Percentiles rank a stretch among this genome's conserved stretches.
phyloP scores from a whole-genome alignment of 495 filamentous ascomycete species.

The Penicillium cataractarum region DNA sequence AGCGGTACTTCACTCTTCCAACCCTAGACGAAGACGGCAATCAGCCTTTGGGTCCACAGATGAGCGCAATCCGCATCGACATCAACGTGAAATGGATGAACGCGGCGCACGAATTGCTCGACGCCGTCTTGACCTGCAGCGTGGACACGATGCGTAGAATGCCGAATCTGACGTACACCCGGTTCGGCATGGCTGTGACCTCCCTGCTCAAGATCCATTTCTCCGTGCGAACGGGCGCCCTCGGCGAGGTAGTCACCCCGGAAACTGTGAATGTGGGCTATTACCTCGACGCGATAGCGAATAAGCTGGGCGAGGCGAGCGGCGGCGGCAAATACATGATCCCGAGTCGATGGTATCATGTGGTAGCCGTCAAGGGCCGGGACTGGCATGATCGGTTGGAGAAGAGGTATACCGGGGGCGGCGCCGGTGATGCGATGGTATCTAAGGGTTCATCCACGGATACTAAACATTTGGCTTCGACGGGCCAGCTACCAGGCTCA shows the following conservation, averaged over 20 bases:
- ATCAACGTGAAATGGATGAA: conserved; percentile 54
- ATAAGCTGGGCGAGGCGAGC: conserved; percentile 44
- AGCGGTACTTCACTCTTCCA: conserved; percentile 44
- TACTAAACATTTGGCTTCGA: conserved; percentile 10
- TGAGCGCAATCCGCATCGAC: conserved; percentile 51
- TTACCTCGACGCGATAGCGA: conserved; percentile 48
- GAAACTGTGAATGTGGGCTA: conserved; percentile 47
- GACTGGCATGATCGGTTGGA: conserved; percentile 45
- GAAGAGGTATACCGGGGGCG: conserved; percentile 23
- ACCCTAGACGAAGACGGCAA: conserved; percentile 36
- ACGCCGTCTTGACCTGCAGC: conserved; percentile 47
- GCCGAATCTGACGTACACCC: conserved; percentile 51
- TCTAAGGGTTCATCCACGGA: conserved; percentile 15
- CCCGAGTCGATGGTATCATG: conserved; percentile 42
- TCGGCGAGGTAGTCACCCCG: conserved; percentile 49
- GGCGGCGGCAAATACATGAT: conserved; percentile 42
- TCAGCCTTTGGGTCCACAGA: conserved; percentile 26
- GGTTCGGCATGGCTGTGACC: conserved; percentile 46
- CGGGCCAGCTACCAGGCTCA: conserved; percentile 14
- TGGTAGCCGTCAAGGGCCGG: conserved; percentile 40
- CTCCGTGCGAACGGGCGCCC: conserved; percentile 44
- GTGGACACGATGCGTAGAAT: conserved; percentile 45
- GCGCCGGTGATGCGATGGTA: not conserved
- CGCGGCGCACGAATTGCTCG: conserved; percentile 51
- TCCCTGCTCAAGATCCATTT: conserved; percentile 55